Conservation (phyloP, 208 protist genomes). For the Wallacemonas sp. region DNA sequence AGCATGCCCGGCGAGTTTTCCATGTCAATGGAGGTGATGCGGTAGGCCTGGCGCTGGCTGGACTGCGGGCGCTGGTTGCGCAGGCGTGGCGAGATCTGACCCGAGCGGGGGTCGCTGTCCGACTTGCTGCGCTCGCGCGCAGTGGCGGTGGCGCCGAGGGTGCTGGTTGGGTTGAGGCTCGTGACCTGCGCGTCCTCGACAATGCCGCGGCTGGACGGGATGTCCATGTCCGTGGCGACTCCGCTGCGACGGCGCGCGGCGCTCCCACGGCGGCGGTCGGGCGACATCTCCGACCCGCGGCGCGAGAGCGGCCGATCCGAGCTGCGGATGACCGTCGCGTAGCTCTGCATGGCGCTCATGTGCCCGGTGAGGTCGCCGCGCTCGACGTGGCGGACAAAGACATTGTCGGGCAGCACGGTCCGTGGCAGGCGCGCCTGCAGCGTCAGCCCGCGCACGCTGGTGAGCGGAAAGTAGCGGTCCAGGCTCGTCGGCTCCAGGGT, state of each 20-base stretch:
- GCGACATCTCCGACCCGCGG: conserved; percentile 3
- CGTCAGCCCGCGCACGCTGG: conserved; percentile 49
- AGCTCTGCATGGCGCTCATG: conserved; percentile 13
- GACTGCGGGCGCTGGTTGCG: conserved; percentile 14
- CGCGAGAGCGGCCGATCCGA: conserved; percentile 1
- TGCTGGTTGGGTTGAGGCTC: conserved; percentile 6
- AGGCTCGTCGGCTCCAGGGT: conserved; percentile 58
- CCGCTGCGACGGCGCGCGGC: conserved; percentile 29
- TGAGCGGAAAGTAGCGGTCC: conserved; percentile 82
- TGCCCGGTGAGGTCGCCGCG: conserved; percentile 6
- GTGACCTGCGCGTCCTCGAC: conserved; percentile 15
- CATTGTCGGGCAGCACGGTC: conserved; percentile 52
- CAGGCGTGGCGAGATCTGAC: neutral
- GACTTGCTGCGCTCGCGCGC: conserved; percentile 4
- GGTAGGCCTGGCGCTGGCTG: conserved; percentile 10
- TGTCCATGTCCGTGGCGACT: conserved; percentile 18
- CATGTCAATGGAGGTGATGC: conserved; percentile 4
- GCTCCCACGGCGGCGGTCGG: conserved; percentile 1
- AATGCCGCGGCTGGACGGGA: conserved; percentile 24
- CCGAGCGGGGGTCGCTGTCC: neutral
- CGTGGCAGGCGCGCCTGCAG: conserved; percentile 40
- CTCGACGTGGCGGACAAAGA: conserved; percentile 50
- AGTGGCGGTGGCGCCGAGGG: no score
- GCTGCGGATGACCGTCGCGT: neutral
- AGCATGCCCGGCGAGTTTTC: neutral